Evolutionary conservation across 495 filamentous ascomycete genomes (phyloP), one percentile per base, ranked within the genome.

Genomic region (Aspergillus affinis): DNA sequence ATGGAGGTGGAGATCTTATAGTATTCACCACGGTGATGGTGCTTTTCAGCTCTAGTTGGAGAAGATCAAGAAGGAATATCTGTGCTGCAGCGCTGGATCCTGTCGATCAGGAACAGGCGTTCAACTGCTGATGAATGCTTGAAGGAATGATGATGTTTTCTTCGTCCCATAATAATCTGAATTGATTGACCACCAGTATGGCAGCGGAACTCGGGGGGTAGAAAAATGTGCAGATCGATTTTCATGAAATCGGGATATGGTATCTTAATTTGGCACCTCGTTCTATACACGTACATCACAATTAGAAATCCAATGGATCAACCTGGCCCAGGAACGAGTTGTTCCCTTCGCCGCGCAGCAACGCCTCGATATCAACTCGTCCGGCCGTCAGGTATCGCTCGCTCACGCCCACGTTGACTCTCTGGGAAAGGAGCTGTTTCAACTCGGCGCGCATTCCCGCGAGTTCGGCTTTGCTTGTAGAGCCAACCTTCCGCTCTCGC

Each of bases 321-420:
- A 90, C 82, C 55, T 78, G 72, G 9, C 89, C 89, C 54, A 92
- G 65, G 71, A 93, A 92, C 55, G 64, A 74, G 47, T 77, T 69
- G 56, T 74, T 80, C 3, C 81, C 82, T 60, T 79, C 82, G 20
- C 81, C 84, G 5, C 86, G 86, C 58, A 97, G 70, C 56, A 97
- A 69, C 55, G 86, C 89, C 65, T 92, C 87, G 30, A 97, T 82
- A 80, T 98, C 90, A 21, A 97, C 81, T 12, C 84, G 79, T 17
- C 90, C 90, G 54, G 84, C 81, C 0, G 91, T 92, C 59, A 98
- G 76, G 76, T 97, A 98, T 72, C 80, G 84, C 78, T 93, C 92
- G 65, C 91, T 96, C 13, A 98, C 92, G 6, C 94, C 94, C 23
- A 90, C 83, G 73, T 98, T 98, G 32, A 98, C 80, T 49, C 90